Evolutionary conservation across 139 green algal species (phyloP).

Genomic region (Tetradesmus lagerheimii): DNA sequence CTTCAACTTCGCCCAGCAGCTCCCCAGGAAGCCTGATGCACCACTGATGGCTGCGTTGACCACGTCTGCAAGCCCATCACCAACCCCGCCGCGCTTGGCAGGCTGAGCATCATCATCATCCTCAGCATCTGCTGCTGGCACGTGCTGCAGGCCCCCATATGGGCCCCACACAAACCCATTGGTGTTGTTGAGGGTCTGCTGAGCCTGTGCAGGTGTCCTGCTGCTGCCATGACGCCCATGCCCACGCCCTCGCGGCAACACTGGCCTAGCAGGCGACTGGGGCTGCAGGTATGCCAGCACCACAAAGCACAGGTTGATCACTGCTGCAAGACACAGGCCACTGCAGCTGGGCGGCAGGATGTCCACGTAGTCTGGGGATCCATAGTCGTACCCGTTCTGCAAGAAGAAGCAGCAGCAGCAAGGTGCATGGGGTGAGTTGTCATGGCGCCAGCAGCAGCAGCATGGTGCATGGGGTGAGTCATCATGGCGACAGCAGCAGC

Average conservation of each 20-base stretch:
- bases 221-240: no score
- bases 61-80: no score
- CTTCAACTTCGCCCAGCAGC: no score
- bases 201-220: neutral
- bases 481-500: no score
- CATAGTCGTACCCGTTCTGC: neutral
- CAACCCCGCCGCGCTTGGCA: no score
- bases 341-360: neutral
- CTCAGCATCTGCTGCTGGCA: neutral
- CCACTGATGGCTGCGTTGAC: no score
- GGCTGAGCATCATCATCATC: neutral
- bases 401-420: neutral
- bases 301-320: neutral
- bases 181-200: conserved; percentile 9
- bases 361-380: neutral
- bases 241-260: neutral
- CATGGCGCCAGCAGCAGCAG: no score
- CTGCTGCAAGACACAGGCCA: neutral
- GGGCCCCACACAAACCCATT: neutral
- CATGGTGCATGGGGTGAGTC: no score
- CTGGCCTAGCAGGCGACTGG: neutral
- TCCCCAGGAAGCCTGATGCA: no score
- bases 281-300: neutral
- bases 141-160: conserved; percentile 10
- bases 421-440: no score